Conservation (phyloP, 176 grass and related monocot species). For the Musa schizocarpa region DNA sequence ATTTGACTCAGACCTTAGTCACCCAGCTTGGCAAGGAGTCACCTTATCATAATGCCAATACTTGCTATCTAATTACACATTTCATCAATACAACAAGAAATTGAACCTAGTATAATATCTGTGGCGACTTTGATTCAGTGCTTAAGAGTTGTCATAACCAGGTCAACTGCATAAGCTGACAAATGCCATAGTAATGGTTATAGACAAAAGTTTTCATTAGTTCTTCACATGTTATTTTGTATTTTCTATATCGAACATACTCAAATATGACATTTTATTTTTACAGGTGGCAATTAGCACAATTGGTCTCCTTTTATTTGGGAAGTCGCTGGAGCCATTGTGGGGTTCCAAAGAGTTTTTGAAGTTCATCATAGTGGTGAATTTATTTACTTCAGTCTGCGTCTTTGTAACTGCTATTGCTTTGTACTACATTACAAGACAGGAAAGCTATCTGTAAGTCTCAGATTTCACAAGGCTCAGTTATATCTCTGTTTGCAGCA, state of each 20-base stretch:
- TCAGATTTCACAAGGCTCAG: not conserved
- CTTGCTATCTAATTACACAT: not conserved
- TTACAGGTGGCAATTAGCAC: constrained; percentile 72
- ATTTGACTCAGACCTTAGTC: not conserved
- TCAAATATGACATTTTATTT: not conserved
- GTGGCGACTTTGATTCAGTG: not conserved
- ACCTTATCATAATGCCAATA: no score
- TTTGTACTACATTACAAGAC: constrained; percentile 66
- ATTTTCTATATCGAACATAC: constrained; percentile 1
- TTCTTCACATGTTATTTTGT: no score
- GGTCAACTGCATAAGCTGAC: not conserved
- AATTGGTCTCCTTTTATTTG: constrained; percentile 78
- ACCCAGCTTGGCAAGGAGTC: no score
- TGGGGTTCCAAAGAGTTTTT: constrained; percentile 92
- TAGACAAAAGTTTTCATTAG: not conserved
- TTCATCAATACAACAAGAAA: not conserved
- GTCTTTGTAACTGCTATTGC: constrained; percentile 77
- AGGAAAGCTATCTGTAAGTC: constrained; percentile 95
- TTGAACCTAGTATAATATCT: not conserved
- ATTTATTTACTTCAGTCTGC: constrained; percentile 65
- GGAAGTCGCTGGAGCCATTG: constrained; percentile 77
- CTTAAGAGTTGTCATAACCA: not conserved
- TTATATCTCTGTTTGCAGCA: not conserved
- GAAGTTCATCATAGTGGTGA: constrained; percentile 88
- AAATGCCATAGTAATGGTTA: not conserved